Evolutionary conservation across 495 filamentous ascomycete genomes (phyloP), one percentile per base, ranked within the genome.

Genomic region (Podospora anserina): DNA sequence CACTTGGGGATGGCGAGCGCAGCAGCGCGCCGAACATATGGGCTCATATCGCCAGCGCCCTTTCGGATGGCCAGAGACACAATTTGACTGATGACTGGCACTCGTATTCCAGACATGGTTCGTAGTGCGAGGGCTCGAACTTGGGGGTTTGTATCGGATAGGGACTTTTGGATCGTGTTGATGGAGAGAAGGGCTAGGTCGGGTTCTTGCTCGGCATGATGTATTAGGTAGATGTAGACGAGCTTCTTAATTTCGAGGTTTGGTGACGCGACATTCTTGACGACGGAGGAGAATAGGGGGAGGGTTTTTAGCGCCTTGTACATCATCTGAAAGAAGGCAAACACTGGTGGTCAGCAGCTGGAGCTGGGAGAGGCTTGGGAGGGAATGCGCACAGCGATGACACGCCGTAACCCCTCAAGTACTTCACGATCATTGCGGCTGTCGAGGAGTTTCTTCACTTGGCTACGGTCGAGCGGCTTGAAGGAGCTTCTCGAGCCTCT

Each of bases 81-180:
- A 70, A 99, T 98, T 79, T 97, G 95, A 64, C 91, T 94, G 79
- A 99, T 98, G n/a, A 97, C 96, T 2, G 95, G 95, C 1, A 99
- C 96, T 9, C 92, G 84, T 64, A 99, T 98, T 4, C 93, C 93
- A 6, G 93, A 94, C 93, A 99, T 98, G 69, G 93, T 93, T 27
- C 91, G 89, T 65, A 99, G 85, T 3, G 95, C 95, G 79, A 98
- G 88, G 16, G 93, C 92, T 66, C 95, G 88, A 5, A 97, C 88
- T 74, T 96, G 90, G 5, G 94, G 92, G 76, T 92, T 97, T 64
- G 89, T 83, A 79, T 97, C 95, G 16, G 93, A 95, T 55, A 99
- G 86, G 26, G 94, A 94, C 78, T 97, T 97, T 76, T 98, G 95
- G 71, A 99, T 97, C 15, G 94, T 94, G 79, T 99, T 99, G 83